Conservation (phyloP, 371 early-diverging fungal species). For the Mortierella sp. region DNA sequence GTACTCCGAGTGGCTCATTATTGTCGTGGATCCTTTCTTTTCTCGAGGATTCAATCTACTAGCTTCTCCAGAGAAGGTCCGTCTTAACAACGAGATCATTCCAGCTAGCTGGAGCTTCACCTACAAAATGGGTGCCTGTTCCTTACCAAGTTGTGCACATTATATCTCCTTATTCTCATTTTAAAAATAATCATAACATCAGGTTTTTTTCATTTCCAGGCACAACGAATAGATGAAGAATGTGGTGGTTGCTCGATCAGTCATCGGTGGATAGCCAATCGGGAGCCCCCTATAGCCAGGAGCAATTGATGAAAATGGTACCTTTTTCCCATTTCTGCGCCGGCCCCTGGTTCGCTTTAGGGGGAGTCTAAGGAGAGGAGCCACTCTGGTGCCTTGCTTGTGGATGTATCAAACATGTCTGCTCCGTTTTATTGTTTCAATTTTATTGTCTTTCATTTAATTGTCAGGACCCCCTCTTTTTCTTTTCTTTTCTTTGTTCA, state of each 20-base stretch:
- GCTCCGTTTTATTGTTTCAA: conserved; percentile 5
- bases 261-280: neutral
- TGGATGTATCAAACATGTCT: neutral
- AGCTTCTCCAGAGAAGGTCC: conserved; percentile 43
- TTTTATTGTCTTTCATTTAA: neutral
- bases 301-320: neutral
- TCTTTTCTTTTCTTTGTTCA: neutral
- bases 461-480: neutral
- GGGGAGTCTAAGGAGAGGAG: too few species aligned
- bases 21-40: conserved; percentile 38
- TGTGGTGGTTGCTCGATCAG: neutral
- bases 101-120: conserved; percentile 47
- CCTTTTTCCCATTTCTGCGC: neutral
- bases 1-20: conserved; percentile 48
- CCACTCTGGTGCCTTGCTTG: too few species aligned
- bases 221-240: neutral
- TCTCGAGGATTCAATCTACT: conserved; percentile 38
- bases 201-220: neutral
- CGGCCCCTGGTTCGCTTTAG: neutral
- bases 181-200: neutral
- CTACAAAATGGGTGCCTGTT: conserved; percentile 29
- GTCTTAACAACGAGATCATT: conserved; percentile 16
- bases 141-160: conserved; percentile 50
- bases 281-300: neutral
- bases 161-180: neutral